Evolutionary conservation across 2,329 filamentous ascomycete species (phyloP).

Genomic region (Trichoderma sp.): DNA sequence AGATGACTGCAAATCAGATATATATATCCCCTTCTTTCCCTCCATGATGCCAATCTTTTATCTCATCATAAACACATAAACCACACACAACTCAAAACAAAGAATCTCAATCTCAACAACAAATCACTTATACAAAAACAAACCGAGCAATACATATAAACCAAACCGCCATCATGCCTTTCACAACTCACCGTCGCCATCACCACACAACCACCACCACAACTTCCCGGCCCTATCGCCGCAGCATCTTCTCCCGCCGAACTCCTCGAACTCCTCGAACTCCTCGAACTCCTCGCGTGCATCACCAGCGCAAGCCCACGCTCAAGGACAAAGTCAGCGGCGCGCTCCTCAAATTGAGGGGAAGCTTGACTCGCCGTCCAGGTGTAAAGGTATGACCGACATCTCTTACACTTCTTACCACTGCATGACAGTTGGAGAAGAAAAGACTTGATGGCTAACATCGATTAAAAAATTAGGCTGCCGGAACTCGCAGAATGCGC

Average conservation of each 20-base stretch:
- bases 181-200: constrained; percentile 34
- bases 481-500: constrained; percentile 70
- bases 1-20: background rate
- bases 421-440: rapidly evolving
- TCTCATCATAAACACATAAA: background rate
- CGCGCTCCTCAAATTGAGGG: constrained; percentile 70
- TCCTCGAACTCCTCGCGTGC: constrained; percentile 44
- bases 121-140: background rate
- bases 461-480: constrained; percentile 49
- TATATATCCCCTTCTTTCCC: background rate
- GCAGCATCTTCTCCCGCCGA: constrained; percentile 40
- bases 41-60: background rate
- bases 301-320: constrained; percentile 65
- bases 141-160: background rate
- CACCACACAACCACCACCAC: constrained; percentile 35
- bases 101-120: background rate
- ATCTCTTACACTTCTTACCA: background rate
- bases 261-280: constrained; percentile 40
- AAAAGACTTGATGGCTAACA: background rate
- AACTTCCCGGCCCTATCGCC: constrained; percentile 40
- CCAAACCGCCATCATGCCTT: constrained; percentile 9
- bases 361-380: constrained; percentile 64
- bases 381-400: constrained; percentile 61
- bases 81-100: background rate
- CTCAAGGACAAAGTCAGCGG: constrained; percentile 77